Base-by-base conservation (phyloP, 495 filamentous ascomycete genomes). In the Penicillium coprophilum region DNA sequence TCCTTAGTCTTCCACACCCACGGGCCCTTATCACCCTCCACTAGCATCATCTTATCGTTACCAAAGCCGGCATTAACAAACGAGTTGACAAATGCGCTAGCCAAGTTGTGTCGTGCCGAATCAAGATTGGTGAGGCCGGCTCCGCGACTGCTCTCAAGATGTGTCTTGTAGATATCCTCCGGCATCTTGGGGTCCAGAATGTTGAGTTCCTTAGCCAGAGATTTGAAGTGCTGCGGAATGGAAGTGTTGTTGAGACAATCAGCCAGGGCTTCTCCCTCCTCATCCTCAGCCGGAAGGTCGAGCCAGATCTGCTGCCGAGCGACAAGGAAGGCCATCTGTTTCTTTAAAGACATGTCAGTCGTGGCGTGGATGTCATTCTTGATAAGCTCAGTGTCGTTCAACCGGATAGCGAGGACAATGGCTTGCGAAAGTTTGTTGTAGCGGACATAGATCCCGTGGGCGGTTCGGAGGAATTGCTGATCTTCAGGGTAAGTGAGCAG, bases 1-100 rank as follows among this genome's bases (percentile, higher is more conserved):
- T 96, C 92, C 73, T 97, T 97, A 11, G 95, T 97, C 77, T 97
- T 99, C 89, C 91, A 97, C 3, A 97, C 89, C 95, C 95, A 99
- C 57, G 86, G 87, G 36, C 87, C 85, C 76, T 94, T 92, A 57
- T 91, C 85, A 45, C 74, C 79, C 32, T 83, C 78, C 27, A 89
- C 86, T 38, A 97, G 80, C 92, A 99, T 96, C 85, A 97, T 87
- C 79, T 96, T 96, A 67, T 99, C 94, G 48, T 88, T 88, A 21
- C 91, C 91, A 64, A 92, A 99, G 21, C 94, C 94, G 53, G 92
- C 91, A 62, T 99, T 99, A 47, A 91, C 90, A 66, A 99, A 97
- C 1, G 85, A 88, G 68, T 99, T 99, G 48, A 99, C 94, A 63
- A 99, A 97, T 27, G 87, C 91, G 58, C 92, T 93, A 8, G 94